These are phyloP conservation scores for Ulmus americana DNA, from an alignment of 331 rosid genomes.

Conservation along the genomic window DNA sequence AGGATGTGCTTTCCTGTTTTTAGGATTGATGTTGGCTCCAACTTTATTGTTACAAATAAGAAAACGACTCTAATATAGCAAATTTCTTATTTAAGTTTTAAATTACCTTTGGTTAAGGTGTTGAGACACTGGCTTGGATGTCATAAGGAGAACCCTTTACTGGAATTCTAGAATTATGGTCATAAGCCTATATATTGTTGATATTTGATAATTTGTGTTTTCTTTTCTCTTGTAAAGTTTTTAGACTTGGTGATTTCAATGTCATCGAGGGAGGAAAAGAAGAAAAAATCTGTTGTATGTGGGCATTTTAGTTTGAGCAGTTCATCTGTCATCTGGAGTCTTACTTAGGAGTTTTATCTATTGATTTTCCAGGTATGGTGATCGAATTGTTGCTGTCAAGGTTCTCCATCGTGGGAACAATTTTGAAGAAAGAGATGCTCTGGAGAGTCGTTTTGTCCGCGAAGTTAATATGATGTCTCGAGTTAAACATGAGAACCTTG, in stretches of 20 bases:
- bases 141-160: not conserved
- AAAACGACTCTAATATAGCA: not conserved
- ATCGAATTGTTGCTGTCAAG: conserved; percentile 78
- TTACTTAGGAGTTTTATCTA: conserved; percentile 27
- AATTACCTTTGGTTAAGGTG: not conserved
- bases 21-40: not conserved
- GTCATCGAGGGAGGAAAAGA: not conserved
- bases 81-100: not conserved
- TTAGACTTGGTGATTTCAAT: conserved; percentile 2
- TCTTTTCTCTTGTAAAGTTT: not conserved
- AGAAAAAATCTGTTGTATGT: not conserved
- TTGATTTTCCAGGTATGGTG: conserved; percentile 61
- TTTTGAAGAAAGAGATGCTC: conserved; percentile 63
- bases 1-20: not conserved
- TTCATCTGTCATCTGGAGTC: conserved; percentile 24
- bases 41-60: not conserved
- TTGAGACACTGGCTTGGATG: not conserved
- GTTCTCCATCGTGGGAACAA: conserved; percentile 84
- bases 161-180: not conserved
- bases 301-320: not conserved
- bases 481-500: conserved; percentile 88
- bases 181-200: not conserved
- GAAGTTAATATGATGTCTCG: conserved; percentile 97
- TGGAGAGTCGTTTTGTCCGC: conserved; percentile 81
- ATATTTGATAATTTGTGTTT: not conserved